Conservation (phyloP, 148 eudicot genomes). For the Dianthus caryophyllus region DNA sequence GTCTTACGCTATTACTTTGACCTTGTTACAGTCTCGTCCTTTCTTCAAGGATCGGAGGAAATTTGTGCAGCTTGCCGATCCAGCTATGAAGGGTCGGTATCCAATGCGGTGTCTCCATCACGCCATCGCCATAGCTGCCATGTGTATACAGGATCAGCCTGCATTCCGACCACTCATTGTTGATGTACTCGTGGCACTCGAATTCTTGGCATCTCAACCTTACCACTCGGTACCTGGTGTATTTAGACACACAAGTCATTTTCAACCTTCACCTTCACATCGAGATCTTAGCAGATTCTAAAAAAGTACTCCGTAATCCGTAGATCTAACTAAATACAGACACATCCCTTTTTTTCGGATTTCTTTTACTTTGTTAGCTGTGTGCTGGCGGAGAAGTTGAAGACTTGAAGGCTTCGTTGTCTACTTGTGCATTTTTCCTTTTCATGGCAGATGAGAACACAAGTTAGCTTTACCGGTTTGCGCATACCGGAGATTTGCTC, state of each 20-base stretch:
- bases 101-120: constrained; percentile 45
- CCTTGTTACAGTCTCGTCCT: constrained; percentile 47
- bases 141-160: constrained; percentile 73
- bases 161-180: constrained; percentile 51
- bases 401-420: no score
- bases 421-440: neutral
- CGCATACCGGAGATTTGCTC: constrained; percentile 13
- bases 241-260: constrained; percentile 20
- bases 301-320: neutral
- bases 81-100: constrained; percentile 40
- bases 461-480: neutral
- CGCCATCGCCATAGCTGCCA: constrained; percentile 53
- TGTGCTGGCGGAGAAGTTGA: no score
- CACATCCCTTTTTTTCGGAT: neutral
- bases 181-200: constrained; percentile 68
- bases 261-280: constrained; percentile 26
- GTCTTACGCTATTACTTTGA: neutral
- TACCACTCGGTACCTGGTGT: constrained; percentile 22
- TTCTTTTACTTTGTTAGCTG: neutral
- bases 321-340: neutral
- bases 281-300: constrained; percentile 30
- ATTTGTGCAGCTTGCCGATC: constrained; percentile 51
- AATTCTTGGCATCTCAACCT: constrained; percentile 42
- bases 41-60: constrained; percentile 46
- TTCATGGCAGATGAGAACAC: constrained; percentile 19